Evolutionary conservation across 192 early-diverging fungal species (phyloP), one percentile per base, ranked within the genome.

Genomic region (Gigaspora rosea): DNA sequence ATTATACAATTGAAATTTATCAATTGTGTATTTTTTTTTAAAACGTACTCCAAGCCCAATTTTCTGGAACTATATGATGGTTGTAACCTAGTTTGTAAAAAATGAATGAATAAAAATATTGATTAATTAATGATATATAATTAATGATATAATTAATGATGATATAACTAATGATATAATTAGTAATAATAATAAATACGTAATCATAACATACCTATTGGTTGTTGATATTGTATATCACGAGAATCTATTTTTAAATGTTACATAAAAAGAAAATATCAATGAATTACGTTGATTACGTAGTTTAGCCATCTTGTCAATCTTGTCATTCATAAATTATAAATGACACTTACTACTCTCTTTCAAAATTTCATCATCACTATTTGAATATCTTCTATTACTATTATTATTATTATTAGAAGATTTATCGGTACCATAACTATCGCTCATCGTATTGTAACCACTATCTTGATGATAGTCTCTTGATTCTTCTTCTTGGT

Each of bases 31-130:
- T 1, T 7, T 27, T 27, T 27, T 69, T 16, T 69, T 51, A 70
- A 22, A 70, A 70, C 20, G 68, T 70, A 3, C 46, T 49, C 68
- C 68, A 70, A 46, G 36, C 46, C 68, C 68, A 70, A 70, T 46
- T 51, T n/a, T 15, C 52, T 0, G 52, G 52, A 15, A 56, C 52
- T 18, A 56, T 13, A 52, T 2, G 9, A 13, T 41, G 11, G 41
- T 6, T 49, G 4, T 18, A 41, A 12, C 12, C 22, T 46, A 48
- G 35, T 46, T 48, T 12, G 27, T 46, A 12, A 15, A 22, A 48
- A 32, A 48, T 4, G 11, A 9, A n/a, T 12, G 4, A 16, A n/a
- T 69, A n/a, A n/a, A n/a, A n/a, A n/a, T n/a, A n/a, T n/a, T n/a
- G n/a, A n/a, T n/a, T n/a, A n/a, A n/a, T 0, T 36, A 48, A 9